Evolutionary conservation across 2,329 filamentous ascomycete species (phyloP).

Genomic region (Exserohilum turcica): DNA sequence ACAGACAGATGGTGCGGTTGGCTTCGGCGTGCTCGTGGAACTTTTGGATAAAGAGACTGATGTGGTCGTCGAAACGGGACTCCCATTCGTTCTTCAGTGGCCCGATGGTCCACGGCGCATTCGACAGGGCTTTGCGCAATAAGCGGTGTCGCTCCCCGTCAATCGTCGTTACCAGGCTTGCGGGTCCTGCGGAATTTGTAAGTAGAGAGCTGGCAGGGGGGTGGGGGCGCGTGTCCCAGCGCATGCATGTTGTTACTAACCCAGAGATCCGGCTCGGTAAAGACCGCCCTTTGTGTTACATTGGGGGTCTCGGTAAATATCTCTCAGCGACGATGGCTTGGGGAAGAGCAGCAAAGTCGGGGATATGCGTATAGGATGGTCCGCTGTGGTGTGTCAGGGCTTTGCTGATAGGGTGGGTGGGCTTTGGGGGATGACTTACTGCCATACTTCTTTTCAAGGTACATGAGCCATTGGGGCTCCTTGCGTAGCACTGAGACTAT

Average conservation of each 20-base stretch:
- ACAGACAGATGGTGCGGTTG: slow-evolving; percentile 35
- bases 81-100: slow-evolving; percentile 50
- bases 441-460: slow-evolving; percentile 37
- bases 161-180: slow-evolving; percentile 42
- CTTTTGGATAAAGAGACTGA: slow-evolving; percentile 43
- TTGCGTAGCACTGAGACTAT: slow-evolving; percentile 33
- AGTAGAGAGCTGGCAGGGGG: neutral
- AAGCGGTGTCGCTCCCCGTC: slow-evolving; percentile 43
- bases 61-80: slow-evolving; percentile 43
- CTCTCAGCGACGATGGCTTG: slow-evolving; percentile 42
- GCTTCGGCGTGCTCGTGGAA: slow-evolving; percentile 36
- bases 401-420: neutral
- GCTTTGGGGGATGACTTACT: slow-evolving; percentile 22
- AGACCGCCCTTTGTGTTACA: slow-evolving; percentile 45
- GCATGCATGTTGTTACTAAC: neutral
- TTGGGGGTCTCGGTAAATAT: slow-evolving; percentile 50
- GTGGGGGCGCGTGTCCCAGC: too few relatives aligned
- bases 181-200: slow-evolving; percentile 36
- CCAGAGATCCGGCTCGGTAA: slow-evolving; percentile 45
- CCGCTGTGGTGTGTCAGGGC: slow-evolving; percentile 20
- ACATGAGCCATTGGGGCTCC: slow-evolving; percentile 39
- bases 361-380: slow-evolving; percentile 47
- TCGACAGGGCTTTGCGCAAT: slow-evolving; percentile 47
- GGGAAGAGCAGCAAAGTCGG: slow-evolving; percentile 49
- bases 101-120: slow-evolving; percentile 48